Evolutionary conservation across 78 protist genomes (phyloP), one percentile per base, ranked within the genome.

Genomic region (Speleostelium caveatum): DNA sequence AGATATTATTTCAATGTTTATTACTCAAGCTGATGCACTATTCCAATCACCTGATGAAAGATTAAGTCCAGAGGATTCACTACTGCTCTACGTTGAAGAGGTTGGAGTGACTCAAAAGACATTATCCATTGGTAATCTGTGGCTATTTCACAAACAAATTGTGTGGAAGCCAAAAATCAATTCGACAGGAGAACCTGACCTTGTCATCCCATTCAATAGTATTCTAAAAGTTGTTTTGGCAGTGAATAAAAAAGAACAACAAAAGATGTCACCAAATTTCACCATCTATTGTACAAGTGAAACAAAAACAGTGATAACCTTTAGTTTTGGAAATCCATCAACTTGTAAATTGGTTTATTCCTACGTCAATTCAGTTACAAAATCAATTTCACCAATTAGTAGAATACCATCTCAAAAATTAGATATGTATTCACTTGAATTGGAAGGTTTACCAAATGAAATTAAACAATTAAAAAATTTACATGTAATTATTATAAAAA

Each of bases 271-370:
- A 41, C 89, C 89, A 16, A 80, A 38, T 41, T 39, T 80, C 17
- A 80, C 89, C 2, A 55, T 80, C n/a, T 80, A 80, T 41, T 80
- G 89, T 68, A 36, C 51, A 5, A 80, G 89, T 56, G 89, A 80
- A 33, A 80, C 59, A 5, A 80, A 80, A 45, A 67, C 89, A 5
- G 77, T 80, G 24, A 80, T 80, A 26, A 80, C 89, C n/a, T 80
- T 80, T 68, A 30, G 56, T 24, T 80, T 80, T 22, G 77, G 68
- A 68, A 39, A 17, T 30, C 67, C 53, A 7, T 26, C 78, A 32
- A 80, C 89, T 60, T 80, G 89, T 80, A 80, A 80, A 68, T 68
- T 80, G 38, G 63, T 68, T 2, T 80, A 38, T 68, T 58, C 78
- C 4, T 80, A 51, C 45, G 56, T 68, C 4, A 66, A 68, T 41